Conservation (phyloP, 176 grass and related monocot species). For the Zea luxurians region DNA sequence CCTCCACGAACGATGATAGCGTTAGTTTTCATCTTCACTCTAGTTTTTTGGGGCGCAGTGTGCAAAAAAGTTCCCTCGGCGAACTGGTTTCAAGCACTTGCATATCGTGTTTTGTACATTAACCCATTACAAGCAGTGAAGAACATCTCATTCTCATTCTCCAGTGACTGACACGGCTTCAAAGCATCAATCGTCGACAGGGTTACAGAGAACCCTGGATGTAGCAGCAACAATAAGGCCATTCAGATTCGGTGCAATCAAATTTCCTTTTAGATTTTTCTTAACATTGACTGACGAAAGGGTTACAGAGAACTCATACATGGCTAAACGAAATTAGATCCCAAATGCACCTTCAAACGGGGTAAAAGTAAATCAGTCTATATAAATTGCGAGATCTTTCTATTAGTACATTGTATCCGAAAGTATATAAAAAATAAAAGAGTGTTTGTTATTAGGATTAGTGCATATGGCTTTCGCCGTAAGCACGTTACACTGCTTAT, state of each 20-base stretch:
- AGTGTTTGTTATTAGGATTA: conserved; percentile 29
- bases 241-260: conserved; percentile 15
- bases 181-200: conserved; percentile 62
- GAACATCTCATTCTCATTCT: conserved; percentile 39
- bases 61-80: conserved; percentile 39
- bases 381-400: conserved; percentile 10
- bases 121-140: conserved; percentile 53
- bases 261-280: background rate
- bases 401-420: background rate
- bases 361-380: background rate
- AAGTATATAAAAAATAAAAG: conserved; percentile 18
- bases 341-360: background rate
- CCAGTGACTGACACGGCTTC: background rate
- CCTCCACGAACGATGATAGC: conserved; percentile 1
- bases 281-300: background rate
- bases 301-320: background rate
- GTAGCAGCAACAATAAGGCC: background rate
- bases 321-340: background rate
- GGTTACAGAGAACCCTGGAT: conserved; percentile 87
- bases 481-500: conserved; percentile 27
- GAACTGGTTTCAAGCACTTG: conserved; percentile 37
- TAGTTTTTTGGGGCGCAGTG: conserved; percentile 50
- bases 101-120: conserved; percentile 56
- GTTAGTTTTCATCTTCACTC: conserved; percentile 49
- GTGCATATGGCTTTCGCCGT: conserved; percentile 26